phyloP scores from a whole-genome alignment of 2,329 filamentous ascomycete species.

The Fusarium tanahbumbuense region DNA sequence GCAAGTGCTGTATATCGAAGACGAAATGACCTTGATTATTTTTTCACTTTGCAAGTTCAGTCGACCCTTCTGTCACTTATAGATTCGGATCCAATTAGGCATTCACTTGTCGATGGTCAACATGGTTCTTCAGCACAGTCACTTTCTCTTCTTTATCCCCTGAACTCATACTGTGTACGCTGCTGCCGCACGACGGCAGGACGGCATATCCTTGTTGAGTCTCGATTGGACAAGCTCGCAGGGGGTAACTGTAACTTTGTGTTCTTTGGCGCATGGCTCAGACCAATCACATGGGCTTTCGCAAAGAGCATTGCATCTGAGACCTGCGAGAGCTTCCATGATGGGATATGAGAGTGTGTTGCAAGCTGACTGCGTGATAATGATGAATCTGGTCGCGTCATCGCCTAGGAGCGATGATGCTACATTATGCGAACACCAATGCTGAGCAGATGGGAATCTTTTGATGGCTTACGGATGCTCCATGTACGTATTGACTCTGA shows the following conservation, averaged over 20 bases:
- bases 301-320: constrained; percentile 19
- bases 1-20: too few species aligned
- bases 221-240: constrained; percentile 35
- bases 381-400: constrained; percentile 38
- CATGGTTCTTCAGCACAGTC: constrained; percentile 4
- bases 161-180: constrained; percentile 24
- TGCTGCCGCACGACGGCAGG: constrained; percentile 12
- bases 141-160: not conserved
- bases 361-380: constrained; percentile 36
- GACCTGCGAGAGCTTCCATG: constrained; percentile 38
- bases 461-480: not conserved
- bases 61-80: not conserved
- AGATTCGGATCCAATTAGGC: not conserved
- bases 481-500: not conserved
- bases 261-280: constrained; percentile 14
- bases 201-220: constrained; percentile 16
- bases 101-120: constrained; percentile 2
- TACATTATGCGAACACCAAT: constrained; percentile 2
- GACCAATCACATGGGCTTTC: constrained; percentile 28
- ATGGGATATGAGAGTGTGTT: constrained; percentile 39
- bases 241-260: constrained; percentile 12
- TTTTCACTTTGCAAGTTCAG: not conserved
- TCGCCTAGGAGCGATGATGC: constrained; percentile 15
- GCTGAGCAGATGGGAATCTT: not conserved
- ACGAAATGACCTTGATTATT: not conserved